phyloP scores from a whole-genome alignment of 495 filamentous ascomycete species.

The Melanomma pulvis-pyrius region DNA sequence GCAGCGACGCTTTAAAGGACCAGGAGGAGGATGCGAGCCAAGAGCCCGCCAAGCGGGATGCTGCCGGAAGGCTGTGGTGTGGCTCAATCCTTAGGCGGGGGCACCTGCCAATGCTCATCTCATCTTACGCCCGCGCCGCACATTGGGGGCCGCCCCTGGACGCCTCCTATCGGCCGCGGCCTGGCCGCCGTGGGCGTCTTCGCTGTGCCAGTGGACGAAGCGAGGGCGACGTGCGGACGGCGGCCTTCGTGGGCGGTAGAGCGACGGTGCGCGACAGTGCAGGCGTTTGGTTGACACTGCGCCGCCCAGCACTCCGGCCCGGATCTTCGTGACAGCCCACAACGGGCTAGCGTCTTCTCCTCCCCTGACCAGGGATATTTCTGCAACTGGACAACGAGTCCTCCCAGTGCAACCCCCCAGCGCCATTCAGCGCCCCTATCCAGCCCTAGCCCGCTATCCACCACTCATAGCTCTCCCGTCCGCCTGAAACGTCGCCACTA shows the following conservation, averaged over 20 bases:
- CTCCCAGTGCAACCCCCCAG: too few relatives aligned
- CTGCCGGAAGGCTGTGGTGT: background rate
- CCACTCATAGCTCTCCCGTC: background rate
- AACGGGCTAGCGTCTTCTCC: background rate
- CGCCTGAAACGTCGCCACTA: background rate
- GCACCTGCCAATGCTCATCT: background rate
- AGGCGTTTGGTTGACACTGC: background rate
- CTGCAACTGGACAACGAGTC: background rate
- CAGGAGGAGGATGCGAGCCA: too few relatives aligned
- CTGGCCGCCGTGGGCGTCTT: background rate
- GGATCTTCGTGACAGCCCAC: background rate
- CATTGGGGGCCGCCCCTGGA: background rate
- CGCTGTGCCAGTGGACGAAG: too few relatives aligned
- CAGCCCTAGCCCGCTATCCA: background rate
- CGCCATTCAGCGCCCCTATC: background rate
- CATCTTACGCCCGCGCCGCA: background rate
- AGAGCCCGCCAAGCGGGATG: background rate
- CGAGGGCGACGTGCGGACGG: too few relatives aligned
- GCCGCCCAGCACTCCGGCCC: background rate
- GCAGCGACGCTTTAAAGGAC: background rate
- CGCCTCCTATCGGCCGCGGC: background rate
- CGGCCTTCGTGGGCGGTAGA: too few relatives aligned
- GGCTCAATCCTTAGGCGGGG: background rate
- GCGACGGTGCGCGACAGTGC: background rate
- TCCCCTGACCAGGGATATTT: background rate